Conservation (phyloP, 257 asterid genomes). For the Scutellaria minor region DNA sequence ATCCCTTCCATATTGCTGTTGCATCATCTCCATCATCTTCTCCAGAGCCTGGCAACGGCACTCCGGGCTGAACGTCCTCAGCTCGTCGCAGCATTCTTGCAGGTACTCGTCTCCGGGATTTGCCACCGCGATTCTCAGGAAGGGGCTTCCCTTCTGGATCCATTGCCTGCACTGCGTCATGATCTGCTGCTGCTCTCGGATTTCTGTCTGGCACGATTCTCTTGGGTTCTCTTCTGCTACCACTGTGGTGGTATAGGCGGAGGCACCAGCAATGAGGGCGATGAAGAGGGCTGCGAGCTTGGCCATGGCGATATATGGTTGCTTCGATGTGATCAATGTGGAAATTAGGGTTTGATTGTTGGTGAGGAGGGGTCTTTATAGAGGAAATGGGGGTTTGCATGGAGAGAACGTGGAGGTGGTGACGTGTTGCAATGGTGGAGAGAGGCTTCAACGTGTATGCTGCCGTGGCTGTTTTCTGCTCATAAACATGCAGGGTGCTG, state of each 20-base stretch:
- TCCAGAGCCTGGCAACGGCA: conserved; percentile 32
- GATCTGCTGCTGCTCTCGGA: conserved; percentile 1
- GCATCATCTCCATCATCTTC: conserved; percentile 24
- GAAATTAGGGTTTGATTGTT: too few species aligned
- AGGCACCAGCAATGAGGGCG: conserved; percentile 34
- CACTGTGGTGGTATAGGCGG: conserved; percentile 21
- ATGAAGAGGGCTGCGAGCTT: conserved; percentile 33
- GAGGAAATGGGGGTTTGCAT: too few species aligned
- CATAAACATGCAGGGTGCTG: too few species aligned
- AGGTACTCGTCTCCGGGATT: conserved; percentile 19
- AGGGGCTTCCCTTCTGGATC: neutral
- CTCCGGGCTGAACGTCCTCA: conserved; percentile 1
- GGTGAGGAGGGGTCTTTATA: too few species aligned
- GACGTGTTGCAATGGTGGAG: too few species aligned
- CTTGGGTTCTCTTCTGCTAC: conserved; percentile 13
- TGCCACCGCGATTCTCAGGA: conserved; percentile 32
- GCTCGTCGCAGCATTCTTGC: conserved; percentile 27
- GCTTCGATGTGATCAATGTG: too few species aligned
- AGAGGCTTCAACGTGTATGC: too few species aligned
- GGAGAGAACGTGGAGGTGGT: too few species aligned
- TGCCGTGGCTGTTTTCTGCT: too few species aligned
- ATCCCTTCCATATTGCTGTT: conserved; percentile 13
- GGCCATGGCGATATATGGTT: conserved; percentile 21
- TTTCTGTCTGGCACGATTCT: conserved; percentile 10
- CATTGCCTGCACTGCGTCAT: conserved; percentile 18